Evolutionary conservation across 495 filamentous ascomycete species (phyloP).

Genomic region (Daldinia loculata): DNA sequence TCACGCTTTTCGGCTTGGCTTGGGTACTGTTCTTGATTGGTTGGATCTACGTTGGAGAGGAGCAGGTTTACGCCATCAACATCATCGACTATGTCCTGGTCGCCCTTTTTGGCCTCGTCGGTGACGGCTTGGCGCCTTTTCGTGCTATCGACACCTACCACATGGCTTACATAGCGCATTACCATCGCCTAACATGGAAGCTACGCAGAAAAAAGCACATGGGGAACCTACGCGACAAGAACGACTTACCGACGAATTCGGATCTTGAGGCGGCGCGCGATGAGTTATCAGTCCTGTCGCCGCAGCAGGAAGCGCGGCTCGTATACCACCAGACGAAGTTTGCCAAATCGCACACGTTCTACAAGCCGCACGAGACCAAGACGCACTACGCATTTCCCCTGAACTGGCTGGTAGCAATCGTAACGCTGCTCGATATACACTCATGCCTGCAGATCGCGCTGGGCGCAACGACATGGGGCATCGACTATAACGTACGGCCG

Average conservation of each 20-base stretch:
- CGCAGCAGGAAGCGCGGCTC: conserved; percentile 68
- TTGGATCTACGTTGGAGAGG: conserved; percentile 82
- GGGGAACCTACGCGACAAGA: conserved; percentile 71
- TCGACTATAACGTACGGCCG: conserved; percentile 68
- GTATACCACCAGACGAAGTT: conserved; percentile 79
- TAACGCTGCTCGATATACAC: conserved; percentile 78
- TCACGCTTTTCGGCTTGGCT: conserved; percentile 80
- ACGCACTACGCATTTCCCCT: conserved; percentile 83
- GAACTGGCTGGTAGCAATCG: conserved; percentile 72
- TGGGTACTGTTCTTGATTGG: conserved; percentile 89
- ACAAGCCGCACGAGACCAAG: conserved; percentile 82
- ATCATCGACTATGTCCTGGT: conserved; percentile 81
- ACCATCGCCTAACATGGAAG: conserved; percentile 74
- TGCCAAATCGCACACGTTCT: conserved; percentile 80
- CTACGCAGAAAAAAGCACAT: conserved; percentile 69
- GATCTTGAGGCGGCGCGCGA: conserved; percentile 58
- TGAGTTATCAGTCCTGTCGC: conserved; percentile 66
- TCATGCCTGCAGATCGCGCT: conserved; percentile 78
- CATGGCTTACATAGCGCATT: conserved; percentile 72
- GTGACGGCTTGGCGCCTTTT: conserved; percentile 79
- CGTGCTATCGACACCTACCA: conserved; percentile 82
- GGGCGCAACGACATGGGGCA: conserved; percentile 76
- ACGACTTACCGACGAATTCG: conserved; percentile 68
- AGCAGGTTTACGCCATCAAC: conserved; percentile 73
- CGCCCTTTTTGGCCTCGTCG: conserved; percentile 78